These are phyloP conservation scores for Capsicum chinense DNA, from an alignment of 257 asterid species.

Conservation along the genomic window DNA sequence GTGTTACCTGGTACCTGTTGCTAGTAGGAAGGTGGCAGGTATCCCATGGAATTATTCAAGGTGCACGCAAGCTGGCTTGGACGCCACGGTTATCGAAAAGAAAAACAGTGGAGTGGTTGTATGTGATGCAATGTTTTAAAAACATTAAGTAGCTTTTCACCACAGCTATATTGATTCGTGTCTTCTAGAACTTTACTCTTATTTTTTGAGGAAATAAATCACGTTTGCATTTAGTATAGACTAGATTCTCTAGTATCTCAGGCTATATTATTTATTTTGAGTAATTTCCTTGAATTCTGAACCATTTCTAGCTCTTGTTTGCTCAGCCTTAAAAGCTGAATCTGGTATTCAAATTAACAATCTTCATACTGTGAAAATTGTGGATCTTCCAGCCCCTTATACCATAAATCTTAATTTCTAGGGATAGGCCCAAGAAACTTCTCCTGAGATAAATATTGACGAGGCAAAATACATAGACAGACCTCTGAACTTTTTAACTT, in stretches of 20 bases:
- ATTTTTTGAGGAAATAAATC: background rate
- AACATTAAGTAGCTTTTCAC: background rate
- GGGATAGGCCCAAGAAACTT: constrained; percentile 16
- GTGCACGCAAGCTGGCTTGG: no score
- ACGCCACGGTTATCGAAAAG: no score
- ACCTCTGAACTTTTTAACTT: no score
- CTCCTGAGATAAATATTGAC: background rate
- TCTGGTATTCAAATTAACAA: background rate
- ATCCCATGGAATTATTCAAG: no score
- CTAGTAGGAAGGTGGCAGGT: no score
- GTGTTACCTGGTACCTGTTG: no score
- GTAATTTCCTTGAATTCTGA: constrained; percentile 12
- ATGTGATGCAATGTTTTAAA: background rate
- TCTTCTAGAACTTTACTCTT: constrained; percentile 11
- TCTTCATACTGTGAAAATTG: background rate
- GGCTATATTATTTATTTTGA: constrained; percentile 5
- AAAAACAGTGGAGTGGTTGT: background rate
- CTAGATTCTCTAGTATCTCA: constrained; percentile 14
- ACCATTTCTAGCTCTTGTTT: constrained; percentile 12
- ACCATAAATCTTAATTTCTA: background rate
- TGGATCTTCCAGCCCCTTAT: constrained; percentile 10
- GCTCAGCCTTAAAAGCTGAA: constrained; percentile 3
- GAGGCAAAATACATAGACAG: no score
- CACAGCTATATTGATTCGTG: background rate
- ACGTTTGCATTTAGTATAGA: background rate